A percentile compares a stretch with the other conserved stretches of the same genome.
Conservation (phyloP, 1,284 basidiomycete species). For the Ustilago shanxiensis region DNA sequence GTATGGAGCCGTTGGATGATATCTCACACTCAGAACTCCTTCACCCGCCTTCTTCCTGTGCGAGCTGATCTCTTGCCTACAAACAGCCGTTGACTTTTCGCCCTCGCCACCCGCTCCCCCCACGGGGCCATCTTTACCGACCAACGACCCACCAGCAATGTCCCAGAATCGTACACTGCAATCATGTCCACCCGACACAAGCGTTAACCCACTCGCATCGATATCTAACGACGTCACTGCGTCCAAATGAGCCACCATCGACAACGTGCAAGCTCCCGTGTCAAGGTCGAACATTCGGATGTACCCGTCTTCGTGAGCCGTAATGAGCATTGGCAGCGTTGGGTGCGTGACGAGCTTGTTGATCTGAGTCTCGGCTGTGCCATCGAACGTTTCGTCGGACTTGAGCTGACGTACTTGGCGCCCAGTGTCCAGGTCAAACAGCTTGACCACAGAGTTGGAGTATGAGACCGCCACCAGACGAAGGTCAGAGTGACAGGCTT, state of each 20-base stretch:
- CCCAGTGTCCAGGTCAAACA: slow-evolving; percentile 88
- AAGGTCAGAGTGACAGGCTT: slow-evolving; percentile 76
- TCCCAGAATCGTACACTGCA: slow-evolving; percentile 97
- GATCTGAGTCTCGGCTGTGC: slow-evolving; percentile 78
- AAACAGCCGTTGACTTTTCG: slow-evolving; percentile 71
- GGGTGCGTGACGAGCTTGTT: slow-evolving; percentile 92
- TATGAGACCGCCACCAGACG: slow-evolving; percentile 79
- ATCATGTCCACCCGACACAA: slow-evolving; percentile 92
- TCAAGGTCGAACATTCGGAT: slow-evolving; percentile 88
- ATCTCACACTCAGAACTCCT: slow-evolving; percentile 88
- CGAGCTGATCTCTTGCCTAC: slow-evolving; percentile 88
- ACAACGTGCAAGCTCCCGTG: slow-evolving; percentile 85
- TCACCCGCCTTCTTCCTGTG: slow-evolving; percentile 85
- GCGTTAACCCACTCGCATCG: slow-evolving; percentile 84
- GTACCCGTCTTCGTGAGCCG: slow-evolving; percentile 92
- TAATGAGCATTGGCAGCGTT: slow-evolving; percentile 86
- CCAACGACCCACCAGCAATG: slow-evolving; percentile 74
- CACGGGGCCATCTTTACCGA: slow-evolving; percentile 17
- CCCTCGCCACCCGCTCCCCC: slow-evolving; percentile 6
- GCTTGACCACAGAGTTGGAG: slow-evolving; percentile 87
- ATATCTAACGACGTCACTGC: slow-evolving; percentile 90
- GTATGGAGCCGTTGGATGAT: slow-evolving; percentile 85
- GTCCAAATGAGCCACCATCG: slow-evolving; percentile 90
- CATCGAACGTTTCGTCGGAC: slow-evolving; percentile 77
- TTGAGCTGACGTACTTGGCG: slow-evolving; percentile 80